These are phyloP conservation scores for Phaeotremella skinneri DNA, from an alignment of 768 basidiomycete species.

Conservation along the genomic window DNA sequence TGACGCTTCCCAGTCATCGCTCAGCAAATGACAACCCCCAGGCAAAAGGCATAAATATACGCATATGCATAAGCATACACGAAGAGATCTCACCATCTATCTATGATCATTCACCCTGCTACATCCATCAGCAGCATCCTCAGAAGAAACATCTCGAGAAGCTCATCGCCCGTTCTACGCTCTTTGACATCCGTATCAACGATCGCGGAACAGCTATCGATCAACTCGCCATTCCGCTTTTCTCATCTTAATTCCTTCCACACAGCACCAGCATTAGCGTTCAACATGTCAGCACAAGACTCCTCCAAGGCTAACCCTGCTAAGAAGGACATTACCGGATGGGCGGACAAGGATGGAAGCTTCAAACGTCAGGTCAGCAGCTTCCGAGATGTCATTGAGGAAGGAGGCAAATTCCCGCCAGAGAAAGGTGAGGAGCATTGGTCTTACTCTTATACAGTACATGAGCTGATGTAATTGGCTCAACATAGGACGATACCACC, in stretches of 20 bases:
- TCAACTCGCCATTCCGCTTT: too few species aligned
- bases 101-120: too few species aligned
- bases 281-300: background rate
- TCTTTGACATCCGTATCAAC: too few species aligned
- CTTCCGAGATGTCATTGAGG: constrained; percentile 61
- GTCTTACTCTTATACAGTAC: background rate
- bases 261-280: too few species aligned
- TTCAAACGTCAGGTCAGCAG: constrained; percentile 62
- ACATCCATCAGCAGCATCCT: too few species aligned
- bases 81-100: background rate
- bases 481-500: constrained; percentile 76
- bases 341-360: constrained; percentile 61
- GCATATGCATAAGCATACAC: background rate
- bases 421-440: constrained; percentile 64
- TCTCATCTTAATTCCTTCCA: too few species aligned
- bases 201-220: too few species aligned
- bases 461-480: background rate
- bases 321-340: constrained; percentile 57
- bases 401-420: constrained; percentile 65
- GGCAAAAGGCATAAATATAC: background rate
- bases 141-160: too few species aligned
- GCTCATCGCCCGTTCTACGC: too few species aligned
- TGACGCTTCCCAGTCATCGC: background rate
- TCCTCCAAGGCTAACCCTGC: constrained; percentile 13
- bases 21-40: too few species aligned